Base-by-base conservation (phyloP, 306 rosid species). In the Pueraria montana region DNA sequence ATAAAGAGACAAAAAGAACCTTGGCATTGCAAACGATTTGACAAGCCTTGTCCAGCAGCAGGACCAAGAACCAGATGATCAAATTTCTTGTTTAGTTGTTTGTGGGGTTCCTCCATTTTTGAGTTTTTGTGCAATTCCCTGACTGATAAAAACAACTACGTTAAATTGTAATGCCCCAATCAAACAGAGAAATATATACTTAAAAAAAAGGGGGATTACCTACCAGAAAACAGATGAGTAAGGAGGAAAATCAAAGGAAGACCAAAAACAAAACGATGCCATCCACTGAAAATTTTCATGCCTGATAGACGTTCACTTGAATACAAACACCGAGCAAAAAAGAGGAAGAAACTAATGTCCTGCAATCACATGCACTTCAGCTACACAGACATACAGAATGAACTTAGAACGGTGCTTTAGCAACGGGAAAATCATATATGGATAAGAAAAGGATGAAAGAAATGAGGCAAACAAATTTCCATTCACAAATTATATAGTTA, bases 11-110 rank as follows among this genome's bases (percentile, higher is more conserved):
- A 59, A 70, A 59, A 79, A 62, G 69, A 76, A 92, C 96, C 94
- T 87, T 89, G 87, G 91, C 97, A 94, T 73, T 96, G 97, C 84
- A 96, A 87, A 21, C 98, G 98, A 80, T 87, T 91, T 49, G 94
- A 48, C 77, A 88, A 74, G 91, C 99, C 98, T 88, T 91, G 95
- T 32, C 99, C 99, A 74, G 97, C 91, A 83, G 96, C 93, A 76
- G 94, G 96, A 50, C 99, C 99, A 65, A 96, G 89, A 85, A 92
- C 86, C 65, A 94, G 85, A 88, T 92, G 96, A 86, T 93, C 94
- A 59, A 82, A 86, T 89, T 93, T 95, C 66, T 77, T 91, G 87
- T 74, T 84, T 21, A 80, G 75, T 82, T 91, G 88, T 65, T 81
- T 84, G 66, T 43, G 91, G 40, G 83, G 79, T 79, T 84, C 87